A percentile compares a stretch with the other conserved stretches of the same genome.
These are phyloP conservation scores for Pythium utonaiense DNA, from an alignment of 352 stramenopile genomes.

Conservation along the genomic window DNA sequence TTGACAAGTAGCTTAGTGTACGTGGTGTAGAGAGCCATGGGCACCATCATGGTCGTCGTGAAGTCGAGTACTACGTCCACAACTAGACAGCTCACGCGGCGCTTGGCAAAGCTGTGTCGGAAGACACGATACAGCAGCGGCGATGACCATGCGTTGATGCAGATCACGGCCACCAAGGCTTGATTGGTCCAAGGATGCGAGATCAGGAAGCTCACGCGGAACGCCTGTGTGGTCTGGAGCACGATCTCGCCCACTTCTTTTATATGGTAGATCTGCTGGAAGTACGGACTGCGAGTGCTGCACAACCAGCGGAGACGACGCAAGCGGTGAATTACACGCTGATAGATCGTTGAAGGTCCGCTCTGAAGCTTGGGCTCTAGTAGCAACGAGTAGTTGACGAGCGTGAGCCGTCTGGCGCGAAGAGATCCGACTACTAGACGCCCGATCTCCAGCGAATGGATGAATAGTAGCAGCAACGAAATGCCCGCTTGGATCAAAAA, in stretches of 20 bases:
- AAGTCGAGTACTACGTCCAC: constrained; percentile 15
- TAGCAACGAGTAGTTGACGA: not conserved
- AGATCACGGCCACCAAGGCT: constrained; percentile 2
- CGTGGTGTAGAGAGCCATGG: constrained; percentile 4
- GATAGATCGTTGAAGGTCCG: not conserved
- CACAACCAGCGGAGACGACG: not conserved
- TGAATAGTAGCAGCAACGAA: not conserved
- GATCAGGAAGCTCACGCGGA: constrained; percentile 12
- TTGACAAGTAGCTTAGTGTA: not conserved
- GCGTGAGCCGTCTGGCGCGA: not conserved
- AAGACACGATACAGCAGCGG: constrained; percentile 8
- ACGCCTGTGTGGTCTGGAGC: constrained; percentile 3
- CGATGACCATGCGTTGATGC: constrained; percentile 16
- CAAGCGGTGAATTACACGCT: not conserved
- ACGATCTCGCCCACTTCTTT: constrained; percentile 6
- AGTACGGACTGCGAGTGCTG: constrained; percentile 4
- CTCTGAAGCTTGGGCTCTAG: not conserved
- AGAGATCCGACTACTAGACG: not conserved
- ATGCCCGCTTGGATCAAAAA: not conserved
- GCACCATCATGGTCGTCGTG: constrained; percentile 3
- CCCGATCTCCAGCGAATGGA: not conserved
- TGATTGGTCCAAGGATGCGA: constrained; percentile 15
- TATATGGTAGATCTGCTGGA: not conserved
- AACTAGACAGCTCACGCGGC: constrained; percentile 4
- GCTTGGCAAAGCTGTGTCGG: not conserved